Base-by-base conservation (phyloP, 768 basidiomycete genomes). In the Cystofilobasidium ferigula region DNA sequence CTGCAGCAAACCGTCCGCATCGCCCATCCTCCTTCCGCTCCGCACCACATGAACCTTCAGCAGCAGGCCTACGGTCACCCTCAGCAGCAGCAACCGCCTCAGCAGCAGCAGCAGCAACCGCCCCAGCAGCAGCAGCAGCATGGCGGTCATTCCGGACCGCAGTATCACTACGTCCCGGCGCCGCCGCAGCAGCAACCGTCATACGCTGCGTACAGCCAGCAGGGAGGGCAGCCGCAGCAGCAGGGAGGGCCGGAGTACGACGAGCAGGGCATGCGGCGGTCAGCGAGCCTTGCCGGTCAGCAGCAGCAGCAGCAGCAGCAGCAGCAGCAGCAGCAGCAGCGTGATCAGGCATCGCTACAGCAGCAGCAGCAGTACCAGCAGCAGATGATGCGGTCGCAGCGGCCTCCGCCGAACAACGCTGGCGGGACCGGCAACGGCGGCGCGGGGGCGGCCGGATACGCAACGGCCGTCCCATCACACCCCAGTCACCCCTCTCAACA, bases 321-420 rank as follows among this genome's bases (percentile, higher is more conserved):
- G 10, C 45, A 48, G 51, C 51, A 54, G 51, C 51, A 54, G 8
- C 30, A 54, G 28, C 51, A 54, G 28, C 51, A 54, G 51, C 30
- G 13, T 6, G 28, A 28, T 2, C 51, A 54, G 40, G 20, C 20
- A 20, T 10, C 20, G 40, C 10, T 10, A 20, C 26, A 28, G 12
- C 51, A 54, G 48, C n/a, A 30, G 7, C 48, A 43, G 28, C 51
- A 54, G 51, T 28, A 54, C 28, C 30, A 54, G 28, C 51, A 54
- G 51, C 51, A 54, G 28, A 54, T 54, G 51, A 54, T 54, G 51
- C 26, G 51, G 28, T 16, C 51, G 2, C 51, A 54, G 51, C 51
- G 51, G 16, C 51, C 51, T 5, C 51, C 51, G 2, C 51, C 51
- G 26, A 54, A 32, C 51, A 28, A 14, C 47, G 47, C 7, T n/a